Base-by-base conservation (phyloP, 179 eudicot genomes). In the Nepenthes alata region DNA sequence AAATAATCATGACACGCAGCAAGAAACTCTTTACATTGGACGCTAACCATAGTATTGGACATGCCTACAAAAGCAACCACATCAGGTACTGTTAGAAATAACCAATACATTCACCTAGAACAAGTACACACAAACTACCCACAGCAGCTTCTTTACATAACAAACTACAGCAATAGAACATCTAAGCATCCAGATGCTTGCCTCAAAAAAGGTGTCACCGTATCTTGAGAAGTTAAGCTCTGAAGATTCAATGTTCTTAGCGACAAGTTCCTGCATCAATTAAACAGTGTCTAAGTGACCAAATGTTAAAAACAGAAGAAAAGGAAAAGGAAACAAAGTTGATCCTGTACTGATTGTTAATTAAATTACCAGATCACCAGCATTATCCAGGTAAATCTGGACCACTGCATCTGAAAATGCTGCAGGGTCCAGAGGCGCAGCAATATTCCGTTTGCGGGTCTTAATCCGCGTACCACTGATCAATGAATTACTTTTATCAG, bases 361-460 rank as follows among this genome's bases (percentile, higher is more conserved):
- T 4, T 11, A 37, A 63, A 16, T 63, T 83, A 94, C 99, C 97
- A 94, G 75, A 87, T 94, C 99, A 94, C 99, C 99, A 85, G 97
- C 94, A 87, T 94, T 90, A 81, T 94, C 97, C 91, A 94, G 69
- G 71, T 94, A 94, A 36, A 94, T 94, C 95, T 94, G 99, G 86
- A 94, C 97, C 94, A 94, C 97, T 87, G 97, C 99, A 94, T 90
- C 99, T 44, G 99, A 80, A 79, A 94, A 94, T 57, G 99, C 86
- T 77, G 97, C 87, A 90, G 99, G 94, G 96, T 94, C 98, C 87
- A 93, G 78, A 63, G 99, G 99, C 66, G 97, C 97, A 6, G 99
- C 89, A 64, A 94, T 94, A 69, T 94, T 94, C 96, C 99, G 95
- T 87, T 94, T 90, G 97, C 99, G 99, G 99, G 99, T 87, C 99